phyloP scores from a whole-genome alignment of 345 rosid species.

The Rhodamnia rubescens region DNA sequence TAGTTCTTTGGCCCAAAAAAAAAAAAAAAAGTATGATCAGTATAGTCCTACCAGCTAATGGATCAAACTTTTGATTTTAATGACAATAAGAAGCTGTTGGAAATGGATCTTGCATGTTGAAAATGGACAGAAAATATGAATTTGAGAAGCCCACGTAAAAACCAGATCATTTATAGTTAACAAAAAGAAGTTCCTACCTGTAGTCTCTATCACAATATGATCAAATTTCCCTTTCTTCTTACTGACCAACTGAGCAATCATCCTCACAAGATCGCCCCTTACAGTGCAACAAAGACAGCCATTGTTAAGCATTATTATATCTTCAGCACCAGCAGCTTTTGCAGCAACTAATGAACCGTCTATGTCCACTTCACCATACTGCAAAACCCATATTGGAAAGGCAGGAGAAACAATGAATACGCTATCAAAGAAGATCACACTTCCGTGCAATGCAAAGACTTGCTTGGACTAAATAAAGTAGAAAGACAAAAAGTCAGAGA shows the following conservation, averaged over 20 bases:
- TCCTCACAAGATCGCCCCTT: conserved; percentile 94
- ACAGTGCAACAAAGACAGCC: conserved; percentile 98
- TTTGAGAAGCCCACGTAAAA: not conserved
- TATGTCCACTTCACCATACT: conserved; percentile 93
- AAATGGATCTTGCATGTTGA: not conserved
- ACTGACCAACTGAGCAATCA: conserved; percentile 73
- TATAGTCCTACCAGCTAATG: not conserved
- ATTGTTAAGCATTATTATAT: conserved; percentile 87
- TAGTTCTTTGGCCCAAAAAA: not conserved
- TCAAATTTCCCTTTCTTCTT: conserved; percentile 81
- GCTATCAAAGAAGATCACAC: not conserved
- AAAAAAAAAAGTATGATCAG: not conserved
- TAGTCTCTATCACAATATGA: conserved; percentile 89
- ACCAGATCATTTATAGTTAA: not conserved
- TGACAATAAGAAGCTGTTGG: not conserved
- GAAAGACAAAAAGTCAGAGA: not conserved
- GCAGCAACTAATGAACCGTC: conserved; percentile 96
- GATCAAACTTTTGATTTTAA: not conserved
- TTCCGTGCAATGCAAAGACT: not conserved
- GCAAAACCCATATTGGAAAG: conserved; percentile 4
- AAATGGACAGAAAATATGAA: not conserved
- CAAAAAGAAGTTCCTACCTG: conserved; percentile 33
- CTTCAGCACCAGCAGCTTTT: conserved; percentile 77
- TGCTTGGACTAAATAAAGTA: not conserved
- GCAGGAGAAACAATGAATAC: not conserved